Evolutionary conservation across 164 flowering plant species (phyloP).

Genomic region (Aristolochia fimbriata): DNA sequence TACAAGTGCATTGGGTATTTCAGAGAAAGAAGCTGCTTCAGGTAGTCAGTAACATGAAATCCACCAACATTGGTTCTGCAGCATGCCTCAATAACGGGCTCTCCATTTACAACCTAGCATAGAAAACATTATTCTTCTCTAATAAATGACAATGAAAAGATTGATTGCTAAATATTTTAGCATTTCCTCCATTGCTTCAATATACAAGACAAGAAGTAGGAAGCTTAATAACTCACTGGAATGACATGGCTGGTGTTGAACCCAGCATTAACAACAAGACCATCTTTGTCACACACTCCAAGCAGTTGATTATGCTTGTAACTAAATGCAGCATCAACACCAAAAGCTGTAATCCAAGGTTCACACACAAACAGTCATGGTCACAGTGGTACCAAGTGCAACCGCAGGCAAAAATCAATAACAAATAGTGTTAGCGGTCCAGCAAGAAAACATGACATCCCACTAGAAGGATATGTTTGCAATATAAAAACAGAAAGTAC

Average conservation of each 20-base stretch:
- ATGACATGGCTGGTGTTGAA: conserved; percentile 76
- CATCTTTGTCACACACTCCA: conserved; percentile 74
- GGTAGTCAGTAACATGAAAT: conserved; percentile 80
- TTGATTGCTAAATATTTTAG: neutral
- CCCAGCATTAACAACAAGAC: conserved; percentile 81
- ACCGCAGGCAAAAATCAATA: too few species aligned
- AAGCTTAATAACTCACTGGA: conserved; percentile 40
- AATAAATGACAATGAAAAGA: neutral
- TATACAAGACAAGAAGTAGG: neutral
- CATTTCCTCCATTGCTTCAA: neutral
- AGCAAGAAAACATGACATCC: too few species aligned
- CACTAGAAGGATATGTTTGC: too few species aligned
- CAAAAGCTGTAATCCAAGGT: conserved; percentile 59
- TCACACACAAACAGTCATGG: neutral
- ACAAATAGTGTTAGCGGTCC: too few species aligned
- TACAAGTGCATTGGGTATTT: conserved; percentile 87
- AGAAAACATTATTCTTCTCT: neutral
- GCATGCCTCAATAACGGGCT: conserved; percentile 73
- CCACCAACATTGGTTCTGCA: conserved; percentile 94
- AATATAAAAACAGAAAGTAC: neutral
- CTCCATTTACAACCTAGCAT: conserved; percentile 71
- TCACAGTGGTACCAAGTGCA: too few species aligned
- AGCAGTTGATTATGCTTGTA: conserved; percentile 74
- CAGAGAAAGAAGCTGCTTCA: conserved; percentile 93
- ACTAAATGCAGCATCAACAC: conserved; percentile 96